Conservation (phyloP, 495 filamentous ascomycete species). For the Penicillium lividum region DNA sequence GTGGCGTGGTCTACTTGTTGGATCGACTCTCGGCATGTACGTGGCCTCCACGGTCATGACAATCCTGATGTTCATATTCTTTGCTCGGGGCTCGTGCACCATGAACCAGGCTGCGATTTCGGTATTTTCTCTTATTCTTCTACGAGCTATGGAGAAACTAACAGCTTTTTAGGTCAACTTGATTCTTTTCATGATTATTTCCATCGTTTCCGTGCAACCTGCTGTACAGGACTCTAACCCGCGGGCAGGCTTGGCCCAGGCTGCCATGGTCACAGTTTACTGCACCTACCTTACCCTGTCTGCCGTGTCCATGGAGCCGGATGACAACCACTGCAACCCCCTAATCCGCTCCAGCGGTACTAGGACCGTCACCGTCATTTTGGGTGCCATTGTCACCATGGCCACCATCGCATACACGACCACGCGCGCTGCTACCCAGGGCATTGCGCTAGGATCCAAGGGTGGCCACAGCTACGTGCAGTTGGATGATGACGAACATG, state of each 20-base stretch:
- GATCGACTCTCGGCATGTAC: constrained; percentile 94
- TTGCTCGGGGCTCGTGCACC: constrained; percentile 75
- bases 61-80: constrained; percentile 96
- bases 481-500: constrained; percentile 76
- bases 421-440: constrained; percentile 92
- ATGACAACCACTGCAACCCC: constrained; percentile 93
- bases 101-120: constrained; percentile 90
- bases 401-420: constrained; percentile 97
- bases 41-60: constrained; percentile 87
- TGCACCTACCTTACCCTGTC: constrained; percentile 99
- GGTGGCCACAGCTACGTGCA: constrained; percentile 61
- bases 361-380: constrained; percentile 82
- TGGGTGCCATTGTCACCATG: constrained; percentile 96
- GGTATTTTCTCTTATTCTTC: constrained; percentile 33
- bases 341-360: constrained; percentile 84
- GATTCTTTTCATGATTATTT: constrained; percentile 77
- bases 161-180: constrained; percentile 66
- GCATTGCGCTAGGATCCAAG: constrained; percentile 73
- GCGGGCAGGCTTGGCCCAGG: constrained; percentile 90
- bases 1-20: constrained; percentile 86
- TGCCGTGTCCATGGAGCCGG: constrained; percentile 97
- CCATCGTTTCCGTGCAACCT: constrained; percentile 84
- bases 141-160: constrained; percentile 20
- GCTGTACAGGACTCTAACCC: constrained; percentile 89
- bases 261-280: constrained; percentile 96